Base-by-base conservation (phyloP, 192 early-diverging fungal genomes). In the Chytriomyces sp. region DNA sequence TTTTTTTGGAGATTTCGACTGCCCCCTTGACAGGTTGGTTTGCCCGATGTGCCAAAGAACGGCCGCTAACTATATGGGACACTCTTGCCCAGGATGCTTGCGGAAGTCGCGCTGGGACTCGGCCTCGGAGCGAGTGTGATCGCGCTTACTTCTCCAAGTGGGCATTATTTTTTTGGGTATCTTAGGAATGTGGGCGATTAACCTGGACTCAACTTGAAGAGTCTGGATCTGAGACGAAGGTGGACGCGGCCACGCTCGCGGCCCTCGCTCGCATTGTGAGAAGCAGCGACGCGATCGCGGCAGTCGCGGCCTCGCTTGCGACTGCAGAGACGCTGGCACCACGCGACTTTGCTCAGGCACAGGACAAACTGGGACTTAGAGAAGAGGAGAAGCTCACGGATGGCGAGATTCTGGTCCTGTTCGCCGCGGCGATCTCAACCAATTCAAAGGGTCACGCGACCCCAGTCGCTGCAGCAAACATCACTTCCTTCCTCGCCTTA, bases 111-210 rank as follows among this genome's bases (percentile, higher is more conserved):
- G 8, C 62, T 64, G 8, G 62, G 62, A 6, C 22, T 41, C 4
- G 62, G 62, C 12, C 41, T 64, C 10, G 62, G 62, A 17, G 62
- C 62, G 41, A 30, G 39, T 12, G 62, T 64, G 39, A 64, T 64
- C 22, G 62, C 62, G 17, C 62, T 64, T 28, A 25, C 38, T 26
- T n/a, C 17, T 22, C 17, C 44, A 49, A 49, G 44, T 49, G 44
- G 22, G 44, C 44, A 2, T n/a, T n/a, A n/a, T n/a, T n/a, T n/a
- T n/a, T n/a, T n/a, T n/a, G n/a, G n/a, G n/a, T n/a, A n/a, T n/a
- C n/a, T n/a, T n/a, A n/a, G n/a, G n/a, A n/a, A n/a, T n/a, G n/a
- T n/a, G n/a, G n/a, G n/a, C n/a, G n/a, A n/a, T n/a, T n/a, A n/a
- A n/a, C n/a, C n/a, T n/a, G n/a, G n/a, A n/a, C n/a, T n/a, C n/a